A percentile compares a stretch with the other conserved stretches of the same genome.
Evolutionary conservation across 2,329 filamentous ascomycete genomes (phyloP).

Genomic region (Gnomoniopsis smithogilvyi): DNA sequence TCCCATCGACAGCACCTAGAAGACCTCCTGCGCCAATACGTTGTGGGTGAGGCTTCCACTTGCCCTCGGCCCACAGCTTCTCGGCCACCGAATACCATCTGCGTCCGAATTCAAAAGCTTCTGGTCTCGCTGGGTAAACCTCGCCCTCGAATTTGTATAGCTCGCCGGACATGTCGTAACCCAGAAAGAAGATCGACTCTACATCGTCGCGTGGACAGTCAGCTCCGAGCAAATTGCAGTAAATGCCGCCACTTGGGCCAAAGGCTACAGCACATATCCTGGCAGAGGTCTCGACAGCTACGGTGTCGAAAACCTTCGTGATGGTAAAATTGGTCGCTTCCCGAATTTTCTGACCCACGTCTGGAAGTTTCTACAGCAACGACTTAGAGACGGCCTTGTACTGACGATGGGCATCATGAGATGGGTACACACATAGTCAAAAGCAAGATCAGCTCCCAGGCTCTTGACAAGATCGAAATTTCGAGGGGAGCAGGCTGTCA

Average conservation of each 20-base stretch:
- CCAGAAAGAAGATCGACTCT: constrained; percentile 9
- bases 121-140: background rate
- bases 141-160: constrained; percentile 5
- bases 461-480: constrained; percentile 33
- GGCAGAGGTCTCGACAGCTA: background rate
- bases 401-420: too few relatives aligned
- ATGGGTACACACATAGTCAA: constrained; percentile 36
- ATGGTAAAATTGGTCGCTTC: constrained; percentile 38
- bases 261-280: constrained; percentile 4
- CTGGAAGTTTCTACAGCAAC: constrained; percentile 28
- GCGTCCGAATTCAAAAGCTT: background rate
- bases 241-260: background rate
- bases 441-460: constrained; percentile 37
- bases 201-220: constrained; percentile 7
- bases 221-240: constrained; percentile 6
- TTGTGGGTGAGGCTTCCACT: constrained; percentile 7
- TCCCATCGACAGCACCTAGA: background rate
- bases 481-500: constrained; percentile 21
- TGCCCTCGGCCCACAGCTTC: constrained; percentile 3
- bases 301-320: constrained; percentile 19
- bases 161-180: constrained; percentile 10
- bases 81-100: background rate
- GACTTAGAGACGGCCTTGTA: constrained; percentile 1
- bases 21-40: background rate
- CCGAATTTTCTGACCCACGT: constrained; percentile 34